These are phyloP conservation scores for Penicillium mononematosum DNA, from an alignment of 495 filamentous ascomycete genomes.

Conservation along the genomic window DNA sequence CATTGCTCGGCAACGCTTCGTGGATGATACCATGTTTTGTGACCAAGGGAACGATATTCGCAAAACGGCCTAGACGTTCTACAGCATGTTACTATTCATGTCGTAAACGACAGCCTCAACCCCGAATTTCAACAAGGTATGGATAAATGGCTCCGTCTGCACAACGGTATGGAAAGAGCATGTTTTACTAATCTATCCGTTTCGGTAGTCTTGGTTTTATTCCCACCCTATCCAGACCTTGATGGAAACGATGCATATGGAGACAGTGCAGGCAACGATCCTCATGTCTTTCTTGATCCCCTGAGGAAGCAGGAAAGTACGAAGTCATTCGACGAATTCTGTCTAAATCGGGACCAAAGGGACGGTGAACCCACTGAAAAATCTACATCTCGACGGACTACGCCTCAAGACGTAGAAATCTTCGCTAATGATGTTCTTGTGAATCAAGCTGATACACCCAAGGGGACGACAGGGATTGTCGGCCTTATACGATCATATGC, in stretches of 20 bases:
- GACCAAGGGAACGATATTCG: background rate
- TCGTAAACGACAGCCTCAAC: background rate
- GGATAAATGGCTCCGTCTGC: no score
- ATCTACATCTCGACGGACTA: background rate
- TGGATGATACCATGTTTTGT: background rate
- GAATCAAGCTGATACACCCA: background rate
- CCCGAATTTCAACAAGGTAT: background rate
- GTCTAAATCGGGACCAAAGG: background rate
- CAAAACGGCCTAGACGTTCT: background rate
- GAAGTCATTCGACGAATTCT: background rate
- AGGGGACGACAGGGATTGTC: background rate
- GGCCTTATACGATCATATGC: background rate
- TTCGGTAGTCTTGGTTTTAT: background rate
- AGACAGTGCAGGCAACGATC: background rate
- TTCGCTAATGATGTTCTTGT: background rate
- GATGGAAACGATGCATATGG: background rate
- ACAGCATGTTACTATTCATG: background rate
- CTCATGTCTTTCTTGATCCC: background rate
- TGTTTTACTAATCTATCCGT: no score
- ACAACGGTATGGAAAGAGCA: no score
- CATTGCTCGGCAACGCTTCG: conserved; percentile 1
- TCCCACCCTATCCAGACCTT: background rate
- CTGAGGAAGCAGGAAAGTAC: background rate
- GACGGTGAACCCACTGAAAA: background rate
- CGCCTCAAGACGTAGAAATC: background rate